These are phyloP conservation scores for Brassica cretica DNA, from an alignment of 345 rosid species.

Conservation along the genomic window DNA sequence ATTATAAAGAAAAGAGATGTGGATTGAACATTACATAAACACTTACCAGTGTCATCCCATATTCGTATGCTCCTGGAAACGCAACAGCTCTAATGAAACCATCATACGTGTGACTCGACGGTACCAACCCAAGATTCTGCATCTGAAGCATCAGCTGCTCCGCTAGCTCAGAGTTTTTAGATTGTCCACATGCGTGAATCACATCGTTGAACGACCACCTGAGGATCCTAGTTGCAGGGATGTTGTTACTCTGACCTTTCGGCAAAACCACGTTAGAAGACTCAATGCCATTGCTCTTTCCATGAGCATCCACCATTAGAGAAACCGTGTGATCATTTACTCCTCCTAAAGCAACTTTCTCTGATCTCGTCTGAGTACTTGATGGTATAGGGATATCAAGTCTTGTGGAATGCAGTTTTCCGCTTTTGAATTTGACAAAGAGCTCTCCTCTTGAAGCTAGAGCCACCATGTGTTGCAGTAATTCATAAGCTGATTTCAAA, in stretches of 20 bases:
- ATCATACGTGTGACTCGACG: constrained; percentile 63
- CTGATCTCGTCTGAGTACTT: constrained; percentile 43
- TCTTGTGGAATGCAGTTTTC: constrained; percentile 47
- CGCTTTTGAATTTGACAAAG: constrained; percentile 34
- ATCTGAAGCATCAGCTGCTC: constrained; percentile 78
- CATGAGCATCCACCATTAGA: constrained; percentile 27
- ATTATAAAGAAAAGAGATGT: background rate
- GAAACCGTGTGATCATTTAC: constrained; percentile 36
- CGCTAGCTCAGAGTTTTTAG: constrained; percentile 57
- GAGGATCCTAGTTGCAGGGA: constrained; percentile 43
- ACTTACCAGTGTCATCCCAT: constrained; percentile 66
- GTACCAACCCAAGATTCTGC: constrained; percentile 73
- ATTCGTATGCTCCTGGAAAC: constrained; percentile 43
- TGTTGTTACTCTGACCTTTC: constrained; percentile 18
- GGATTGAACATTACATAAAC: constrained; percentile 9
- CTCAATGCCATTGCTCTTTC: constrained; percentile 33
- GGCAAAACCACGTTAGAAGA: constrained; percentile 29
- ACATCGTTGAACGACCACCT: constrained; percentile 62
- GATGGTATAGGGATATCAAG: constrained; percentile 72
- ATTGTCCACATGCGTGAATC: constrained; percentile 62
- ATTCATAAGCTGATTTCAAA: constrained; percentile 62
- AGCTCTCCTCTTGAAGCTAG: constrained; percentile 44
- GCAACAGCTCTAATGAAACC: constrained; percentile 67
- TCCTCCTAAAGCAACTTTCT: constrained; percentile 39
- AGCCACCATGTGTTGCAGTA: constrained; percentile 74